Base-by-base conservation (phyloP, 768 basidiomycete species). In the Lactifluus rugatus region DNA sequence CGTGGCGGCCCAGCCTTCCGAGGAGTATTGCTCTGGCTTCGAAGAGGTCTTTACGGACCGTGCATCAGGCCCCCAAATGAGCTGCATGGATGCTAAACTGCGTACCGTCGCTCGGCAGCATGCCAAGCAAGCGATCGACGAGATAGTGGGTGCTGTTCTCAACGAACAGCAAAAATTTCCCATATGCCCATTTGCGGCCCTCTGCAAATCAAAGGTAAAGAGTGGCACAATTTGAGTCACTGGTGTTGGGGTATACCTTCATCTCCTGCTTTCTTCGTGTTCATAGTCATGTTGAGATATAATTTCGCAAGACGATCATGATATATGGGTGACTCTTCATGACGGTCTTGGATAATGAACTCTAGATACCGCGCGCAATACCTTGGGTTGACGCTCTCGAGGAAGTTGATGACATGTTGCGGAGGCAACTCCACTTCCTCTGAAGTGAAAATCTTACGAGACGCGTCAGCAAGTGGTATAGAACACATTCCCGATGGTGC, bases 401-500 rank as follows among this genome's bases (percentile, higher is more conserved):
- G 78, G 69, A 85, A 93, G 57, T 84, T 78, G 11, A 85, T 83
- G 3, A 96, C 91, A 0, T 76, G 76, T 32, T 79, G 75, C 2
- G 84, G 81, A 21, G 96, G 93, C 17, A 98, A 78, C 58, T 95
- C 93, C 7, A 88, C 88, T 57, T 97, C 93, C 66, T 97, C 95
- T 0, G 94, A 93, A 2, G 86, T 92, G 67, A 98, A 99, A 42
- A 99, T 91, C 93, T 96, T 2, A 11, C 4, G 9, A 13, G 50
- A 42, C 10, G 37, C 53, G 32, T 52, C 41, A 48, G 32, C 26
- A 10, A 46, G 6, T 9, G 21, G 5, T 3, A 39, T 14, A 52
- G 23, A 19, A 45, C 39, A 25, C 1, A 26, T 25, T 11, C 14
- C 42, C 6, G 39, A 46, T 34, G 7, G 5, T 21, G 54, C 68